Evolutionary conservation across 768 basidiomycete species (phyloP).

Genomic region (Panus rudis): DNA sequence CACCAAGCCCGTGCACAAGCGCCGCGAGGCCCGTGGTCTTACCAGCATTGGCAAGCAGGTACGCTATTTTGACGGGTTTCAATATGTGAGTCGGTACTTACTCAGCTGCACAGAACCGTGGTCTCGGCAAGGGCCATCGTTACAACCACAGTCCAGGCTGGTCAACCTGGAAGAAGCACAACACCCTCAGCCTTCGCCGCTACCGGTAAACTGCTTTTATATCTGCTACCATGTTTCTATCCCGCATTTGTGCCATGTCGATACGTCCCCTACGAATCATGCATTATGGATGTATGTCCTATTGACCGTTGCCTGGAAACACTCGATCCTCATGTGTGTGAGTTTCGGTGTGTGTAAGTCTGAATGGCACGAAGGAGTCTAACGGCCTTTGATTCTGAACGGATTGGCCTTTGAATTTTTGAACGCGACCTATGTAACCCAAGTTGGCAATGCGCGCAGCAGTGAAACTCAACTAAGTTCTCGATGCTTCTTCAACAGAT

Average conservation of each 20-base stretch:
- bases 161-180: constrained; percentile 97
- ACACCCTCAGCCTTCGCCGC: constrained; percentile 88
- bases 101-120: constrained; percentile 68
- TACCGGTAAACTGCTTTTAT: constrained; percentile 53
- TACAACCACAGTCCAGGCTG: constrained; percentile 90
- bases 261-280: too few relatives aligned
- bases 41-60: constrained; percentile 95
- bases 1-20: constrained; percentile 96
- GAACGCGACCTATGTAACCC: too few relatives aligned
- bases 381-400: too few relatives aligned
- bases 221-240: constrained; percentile 10
- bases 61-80: constrained; percentile 14
- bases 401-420: too few relatives aligned
- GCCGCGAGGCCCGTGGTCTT: constrained; percentile 94
- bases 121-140: constrained; percentile 90
- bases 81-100: constrained; percentile 3
- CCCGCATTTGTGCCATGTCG: constrained; percentile 23
- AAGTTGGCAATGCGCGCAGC: too few relatives aligned
- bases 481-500: too few relatives aligned
- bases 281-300: constrained; percentile 25
- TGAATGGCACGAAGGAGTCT: too few relatives aligned
- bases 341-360: neutral
- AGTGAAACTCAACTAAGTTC: too few relatives aligned
- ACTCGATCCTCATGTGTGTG: constrained; percentile 4
- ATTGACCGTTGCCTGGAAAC: constrained; percentile 17